A percentile compares a stretch with the other conserved stretches of the same genome.
phyloP scores from a whole-genome alignment of 306 rosid species.

The Adenanthera pavonina region DNA sequence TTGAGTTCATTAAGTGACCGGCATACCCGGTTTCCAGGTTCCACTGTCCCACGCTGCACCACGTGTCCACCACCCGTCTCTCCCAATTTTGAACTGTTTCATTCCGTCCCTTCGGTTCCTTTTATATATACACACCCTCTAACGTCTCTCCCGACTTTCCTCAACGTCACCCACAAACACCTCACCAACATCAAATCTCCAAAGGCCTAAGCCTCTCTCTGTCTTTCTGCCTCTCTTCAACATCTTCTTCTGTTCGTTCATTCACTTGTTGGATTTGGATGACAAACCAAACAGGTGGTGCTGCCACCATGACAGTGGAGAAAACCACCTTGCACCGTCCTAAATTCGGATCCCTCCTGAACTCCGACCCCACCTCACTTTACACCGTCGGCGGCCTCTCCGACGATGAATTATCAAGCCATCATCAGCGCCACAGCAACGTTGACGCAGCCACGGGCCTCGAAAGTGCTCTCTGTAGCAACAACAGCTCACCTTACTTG shows the following conservation, averaged over 20 bases:
- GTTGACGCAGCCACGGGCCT: constrained; percentile 27
- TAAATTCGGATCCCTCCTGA: constrained; percentile 55
- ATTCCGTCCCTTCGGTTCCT: not conserved
- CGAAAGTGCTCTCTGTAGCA: constrained; percentile 39
- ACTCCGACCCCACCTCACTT: constrained; percentile 54
- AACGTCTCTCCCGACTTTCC: constrained; percentile 14
- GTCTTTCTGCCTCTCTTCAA: not conserved
- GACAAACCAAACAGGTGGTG: constrained; percentile 51
- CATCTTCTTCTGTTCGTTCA: not conserved
- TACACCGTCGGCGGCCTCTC: not conserved
- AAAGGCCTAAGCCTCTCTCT: not conserved
- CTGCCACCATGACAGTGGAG: constrained; percentile 48
- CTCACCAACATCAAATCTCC: not conserved
- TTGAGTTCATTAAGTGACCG: constrained; percentile 44
- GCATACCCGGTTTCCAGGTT: constrained; percentile 46
- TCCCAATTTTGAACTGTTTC: not conserved
- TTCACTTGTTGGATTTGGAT: constrained; percentile 36
- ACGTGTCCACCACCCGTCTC: constrained; percentile 49
- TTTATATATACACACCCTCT: constrained; percentile 36
- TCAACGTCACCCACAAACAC: not conserved
- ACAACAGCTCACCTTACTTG: constrained; percentile 56
- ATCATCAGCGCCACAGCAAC: constrained; percentile 41
- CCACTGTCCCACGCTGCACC: constrained; percentile 1
- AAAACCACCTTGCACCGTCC: constrained; percentile 41
- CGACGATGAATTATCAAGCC: not conserved